These are phyloP conservation scores for Urochloa ruziziensis DNA, from an alignment of 176 grass and related monocot genomes.

Conservation along the genomic window DNA sequence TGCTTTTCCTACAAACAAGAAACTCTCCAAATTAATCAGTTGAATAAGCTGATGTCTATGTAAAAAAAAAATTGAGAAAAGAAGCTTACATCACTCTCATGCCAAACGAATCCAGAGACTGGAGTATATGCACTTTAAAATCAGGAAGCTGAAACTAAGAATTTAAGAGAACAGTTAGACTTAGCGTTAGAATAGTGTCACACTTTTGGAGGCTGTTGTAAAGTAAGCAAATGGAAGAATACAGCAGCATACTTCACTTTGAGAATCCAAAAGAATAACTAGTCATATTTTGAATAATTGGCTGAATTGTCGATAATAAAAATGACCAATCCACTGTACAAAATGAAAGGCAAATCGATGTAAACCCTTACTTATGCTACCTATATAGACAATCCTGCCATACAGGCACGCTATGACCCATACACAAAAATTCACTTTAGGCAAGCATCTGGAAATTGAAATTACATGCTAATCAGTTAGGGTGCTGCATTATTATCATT, in stretches of 20 bases:
- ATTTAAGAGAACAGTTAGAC: slow-evolving; percentile 17
- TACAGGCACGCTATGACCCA: not conserved
- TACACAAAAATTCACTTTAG: slow-evolving; percentile 23
- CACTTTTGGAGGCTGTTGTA: not conserved
- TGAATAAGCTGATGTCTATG: slow-evolving; percentile 1
- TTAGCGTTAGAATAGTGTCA: not conserved
- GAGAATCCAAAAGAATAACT: slow-evolving; percentile 15
- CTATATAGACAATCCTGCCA: not conserved
- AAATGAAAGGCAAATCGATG: slow-evolving; percentile 11
- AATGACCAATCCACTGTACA: slow-evolving; percentile 12
- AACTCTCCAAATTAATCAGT: slow-evolving; percentile 19
- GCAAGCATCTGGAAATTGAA: slow-evolving; percentile 10
- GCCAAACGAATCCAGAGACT: slow-evolving; percentile 79
- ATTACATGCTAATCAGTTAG: not conserved
- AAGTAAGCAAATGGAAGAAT: slow-evolving; percentile 22
- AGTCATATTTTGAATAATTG: not conserved
- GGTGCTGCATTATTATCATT: slow-evolving; percentile 5
- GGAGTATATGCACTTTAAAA: slow-evolving; percentile 73
- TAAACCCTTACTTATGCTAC: slow-evolving; percentile 14
- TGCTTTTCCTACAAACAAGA: slow-evolving; percentile 85
- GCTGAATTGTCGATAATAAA: slow-evolving; percentile 27
- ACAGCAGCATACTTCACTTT: not conserved
- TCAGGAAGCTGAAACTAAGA: slow-evolving; percentile 51
- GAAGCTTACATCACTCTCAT: slow-evolving; percentile 68
- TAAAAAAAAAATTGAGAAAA: slow-evolving; percentile 2